Evolutionary conservation across 495 filamentous ascomycete genomes (phyloP), one percentile per base, ranked within the genome.

Genomic region (Polyplosphaeria fusca): DNA sequence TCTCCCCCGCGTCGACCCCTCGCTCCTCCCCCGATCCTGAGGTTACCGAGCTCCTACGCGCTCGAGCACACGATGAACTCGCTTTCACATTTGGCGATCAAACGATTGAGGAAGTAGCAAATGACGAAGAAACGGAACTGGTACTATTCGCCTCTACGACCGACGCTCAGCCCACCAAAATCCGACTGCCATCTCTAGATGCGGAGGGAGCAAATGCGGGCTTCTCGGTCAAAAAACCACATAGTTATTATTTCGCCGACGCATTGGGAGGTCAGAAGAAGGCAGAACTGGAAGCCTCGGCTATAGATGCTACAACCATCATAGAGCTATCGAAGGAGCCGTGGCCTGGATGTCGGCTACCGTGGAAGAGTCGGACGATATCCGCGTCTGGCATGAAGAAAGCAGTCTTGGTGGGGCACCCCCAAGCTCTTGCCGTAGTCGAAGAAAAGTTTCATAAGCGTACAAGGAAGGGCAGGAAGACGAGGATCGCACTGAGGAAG

Each of bases 261-360:
- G 50, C 68, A 1, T 51, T 67, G 0, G 66, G 72, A 26, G 47
- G 66, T 1, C 55, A 70, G 1, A 65, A 67, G 55, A 42, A 63
- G 20, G 52, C 52, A 24, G 47, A 71, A 52, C 72, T 78, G 28
- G 52, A 60, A 55, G 49, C 47, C 12, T 70, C 70, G 3, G 77
- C 79, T 14, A 67, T 82, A 26, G 74, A 63, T 19, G 77, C 71
- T 0, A 68, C 73, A 37, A 71, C 77, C 0, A 68, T 83, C 5
- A 24, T 74, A 0, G 58, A 67, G 4, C 60, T 70, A 50, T 67
- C 76, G 14, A 22, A 40, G 27, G 60, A 52, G 56, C 68, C 64
- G 55, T 67, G 78, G 12, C 81, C 79, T 74, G 79, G 79, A 0
- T 70, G 79, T 22, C 77, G 76, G 56, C 67, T 79, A 49, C 78